Base-by-base conservation (phyloP, 148 eudicot species). In the Cornus kousa region DNA sequence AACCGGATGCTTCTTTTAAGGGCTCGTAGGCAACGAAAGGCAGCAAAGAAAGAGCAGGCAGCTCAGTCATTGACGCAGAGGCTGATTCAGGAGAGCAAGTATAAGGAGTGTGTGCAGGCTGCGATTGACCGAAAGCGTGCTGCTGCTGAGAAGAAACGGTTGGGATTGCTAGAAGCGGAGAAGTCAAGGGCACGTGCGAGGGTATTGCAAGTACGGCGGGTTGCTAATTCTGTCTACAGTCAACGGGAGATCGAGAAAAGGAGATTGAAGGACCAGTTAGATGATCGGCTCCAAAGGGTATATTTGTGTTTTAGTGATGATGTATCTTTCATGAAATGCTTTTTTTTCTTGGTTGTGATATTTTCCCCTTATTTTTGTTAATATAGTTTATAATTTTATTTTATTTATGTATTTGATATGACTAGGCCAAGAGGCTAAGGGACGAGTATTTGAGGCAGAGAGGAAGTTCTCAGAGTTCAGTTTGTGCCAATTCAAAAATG, bases 141-240 rank as follows among this genome's bases (percentile, higher is more conserved):
- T 50, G 92, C 94, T 79, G 99, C 99, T 55, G 99, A 96, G 88
- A 93, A 86, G 84, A 96, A 96, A 80, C 77, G 99, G 48, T 62
- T 88, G 70, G 93, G 91, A 70, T 82, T 93, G 70, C 78, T 96
- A 73, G 99, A 95, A 83, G 97, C 92, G 64, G 99, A 96, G 86
- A 91, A 91, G 84, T 85, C 83, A 43, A 91, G 86, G 84, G 98
- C 98, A 69, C 90, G 80, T 78, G 98, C 93, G 22, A 89, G 95
- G 87, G 73, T 89, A 62, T 57, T 92, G 75, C 88, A 87, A 82
- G 99, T 92, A 77, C 88, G 83, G 65, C 86, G 87, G 72, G 95
- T 82, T 8, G 97, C 98, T 19, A 88, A 81, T 72, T 88, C 89
- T 77, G 84, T 93, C 65, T 77, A 86, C 75, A 81, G 74, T 68